A percentile compares a stretch with the other conserved stretches of the same genome.
phyloP scores from a whole-genome alignment of 495 filamentous ascomycete genomes.

The Annulohypoxylon stygium region DNA sequence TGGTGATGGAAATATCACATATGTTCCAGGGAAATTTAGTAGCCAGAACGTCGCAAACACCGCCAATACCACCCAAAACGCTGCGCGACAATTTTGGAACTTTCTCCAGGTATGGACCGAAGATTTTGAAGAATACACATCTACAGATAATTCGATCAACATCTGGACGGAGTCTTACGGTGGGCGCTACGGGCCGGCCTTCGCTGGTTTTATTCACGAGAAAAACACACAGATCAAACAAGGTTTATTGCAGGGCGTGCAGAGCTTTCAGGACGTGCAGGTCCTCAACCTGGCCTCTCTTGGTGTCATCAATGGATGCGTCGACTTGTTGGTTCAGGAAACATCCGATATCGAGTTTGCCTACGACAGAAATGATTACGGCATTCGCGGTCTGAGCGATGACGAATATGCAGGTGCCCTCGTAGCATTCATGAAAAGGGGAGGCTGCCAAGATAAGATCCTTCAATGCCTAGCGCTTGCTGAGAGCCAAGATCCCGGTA shows the following conservation, averaged over 20 bases:
- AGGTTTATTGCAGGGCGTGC: too few species aligned
- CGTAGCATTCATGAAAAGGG: slow-evolving; percentile 53
- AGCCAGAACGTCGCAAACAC: slow-evolving; percentile 60
- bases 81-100: slow-evolving; percentile 73
- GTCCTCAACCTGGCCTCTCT: slow-evolving; percentile 67
- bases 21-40: slow-evolving; percentile 71
- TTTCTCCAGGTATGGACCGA: slow-evolving; percentile 74
- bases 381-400: slow-evolving; percentile 69
- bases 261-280: slow-evolving; percentile 56
- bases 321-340: slow-evolving; percentile 75
- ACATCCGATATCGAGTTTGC: slow-evolving; percentile 73
- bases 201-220: slow-evolving; percentile 66
- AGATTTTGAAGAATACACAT: slow-evolving; percentile 71
- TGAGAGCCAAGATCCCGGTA: slow-evolving; percentile 49
- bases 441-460: slow-evolving; percentile 63
- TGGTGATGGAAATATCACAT: slow-evolving; percentile 51
- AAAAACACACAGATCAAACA: slow-evolving; percentile 66
- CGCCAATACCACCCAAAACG: slow-evolving; percentile 71
- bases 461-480: slow-evolving; percentile 52
- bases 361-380: slow-evolving; percentile 77
- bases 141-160: slow-evolving; percentile 57
- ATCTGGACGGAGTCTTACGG: slow-evolving; percentile 73
- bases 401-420: slow-evolving; percentile 52
- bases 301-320: slow-evolving; percentile 77
- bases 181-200: slow-evolving; percentile 69